phyloP scores from a whole-genome alignment of 805 yeast species.

The Yarrowia alimentaria region DNA sequence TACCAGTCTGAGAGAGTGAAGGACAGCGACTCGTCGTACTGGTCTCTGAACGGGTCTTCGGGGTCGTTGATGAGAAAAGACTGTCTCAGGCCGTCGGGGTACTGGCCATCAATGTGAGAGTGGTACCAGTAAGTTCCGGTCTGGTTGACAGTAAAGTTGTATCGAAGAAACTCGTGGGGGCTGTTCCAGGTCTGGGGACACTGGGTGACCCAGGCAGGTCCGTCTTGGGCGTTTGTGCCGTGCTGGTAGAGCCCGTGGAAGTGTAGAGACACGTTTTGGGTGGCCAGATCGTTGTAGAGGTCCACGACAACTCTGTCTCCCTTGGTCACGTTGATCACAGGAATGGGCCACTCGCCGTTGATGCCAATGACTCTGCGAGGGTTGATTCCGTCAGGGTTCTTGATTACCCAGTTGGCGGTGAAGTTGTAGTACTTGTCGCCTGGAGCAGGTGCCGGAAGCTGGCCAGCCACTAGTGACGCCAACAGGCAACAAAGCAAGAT shows the following conservation, averaged over 20 bases:
- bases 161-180: conserved; percentile 65
- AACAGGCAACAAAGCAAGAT: too few species aligned
- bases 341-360: conserved; percentile 79
- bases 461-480: too few species aligned
- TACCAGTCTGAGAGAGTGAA: conserved; percentile 82
- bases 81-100: conserved; percentile 73
- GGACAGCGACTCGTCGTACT: conserved; percentile 75
- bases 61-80: conserved; percentile 67
- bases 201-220: conserved; percentile 80
- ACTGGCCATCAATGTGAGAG: conserved; percentile 83
- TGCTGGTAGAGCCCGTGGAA: conserved; percentile 89
- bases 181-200: conserved; percentile 64
- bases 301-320: conserved; percentile 75
- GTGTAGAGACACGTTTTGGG: conserved; percentile 72
- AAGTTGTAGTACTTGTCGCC: conserved; percentile 38
- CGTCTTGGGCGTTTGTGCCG: conserved; percentile 77
- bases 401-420: conserved; percentile 38
- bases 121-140: conserved; percentile 97
- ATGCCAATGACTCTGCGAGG: conserved; percentile 55
- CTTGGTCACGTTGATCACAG: conserved; percentile 64
- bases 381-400: conserved; percentile 55
- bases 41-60: conserved; percentile 49
- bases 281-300: conserved; percentile 68
- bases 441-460: too few species aligned
- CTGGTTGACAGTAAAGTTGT: conserved; percentile 83